Base-by-base conservation (phyloP, 176 grass and related monocot genomes). In the Raddia distichophylla region DNA sequence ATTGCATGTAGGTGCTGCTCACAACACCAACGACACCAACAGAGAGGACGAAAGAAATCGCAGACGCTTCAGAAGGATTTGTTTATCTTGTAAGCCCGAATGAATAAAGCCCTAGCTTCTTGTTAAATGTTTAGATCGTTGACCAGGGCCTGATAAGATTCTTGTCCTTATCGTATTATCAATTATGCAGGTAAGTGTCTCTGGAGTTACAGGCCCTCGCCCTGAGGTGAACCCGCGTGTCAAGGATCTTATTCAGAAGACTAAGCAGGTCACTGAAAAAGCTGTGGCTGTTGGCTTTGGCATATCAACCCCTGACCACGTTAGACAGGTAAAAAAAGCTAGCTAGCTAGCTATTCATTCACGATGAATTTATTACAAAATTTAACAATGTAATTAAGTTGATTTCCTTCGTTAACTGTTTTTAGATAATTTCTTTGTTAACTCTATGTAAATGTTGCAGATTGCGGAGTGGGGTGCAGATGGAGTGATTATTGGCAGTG, bases 391-490 rank as follows among this genome's bases (percentile, higher is more conserved):
- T 67, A 1, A 69, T 64, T 55, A 35, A 35, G 0, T 12, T 35
- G 37, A 2, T 8, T 0, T 0, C 6, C 14, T 60, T 6, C 6
- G 1, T 34, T 3, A 40, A 64, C 4, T 64, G n/a, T 27, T 27
- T 27, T 27, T 27, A 0, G 27, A 27, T 27, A 27, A 27, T 27
- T 27, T 27, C 27, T 27, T 10, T 6, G 3, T 34, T 8, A 52
- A 72, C 0, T 69, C 27, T 27, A 27, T 27, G 8, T 51, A 33
- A 2, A 7, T 44, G 53, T 57, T 11, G n/a, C 64, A 94, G 93
- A 86, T 95, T 67, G 89, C 78, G 22, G 74, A 83, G 77, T 95
- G 93, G 93, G 93, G 93, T 55, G 93, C 90, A 35, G 90, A 95
- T 10, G 93, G 93, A 19, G 89, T 95, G 59, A 95, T 95, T 4